Base-by-base conservation (phyloP, 805 yeast species). In the Yarrowia hollandica region DNA sequence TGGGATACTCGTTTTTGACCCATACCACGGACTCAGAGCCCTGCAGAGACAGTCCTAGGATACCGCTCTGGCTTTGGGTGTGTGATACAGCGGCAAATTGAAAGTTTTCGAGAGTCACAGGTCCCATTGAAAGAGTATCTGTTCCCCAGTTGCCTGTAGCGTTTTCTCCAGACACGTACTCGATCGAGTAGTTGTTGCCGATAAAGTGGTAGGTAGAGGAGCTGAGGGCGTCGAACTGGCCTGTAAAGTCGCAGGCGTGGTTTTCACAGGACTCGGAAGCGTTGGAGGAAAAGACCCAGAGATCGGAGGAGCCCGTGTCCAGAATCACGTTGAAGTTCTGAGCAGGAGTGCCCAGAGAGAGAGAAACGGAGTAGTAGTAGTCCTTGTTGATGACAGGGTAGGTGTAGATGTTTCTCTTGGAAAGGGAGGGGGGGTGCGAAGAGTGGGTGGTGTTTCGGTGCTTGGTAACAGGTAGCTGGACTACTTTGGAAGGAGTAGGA, bases 291-390 rank as follows among this genome's bases (percentile, higher is more conserved):
- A 60, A 74, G 28, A 84, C 80, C 86, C 87, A 84, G 41, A 84
- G 68, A 68, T 85, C 90, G 0, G 86, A 78, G 0, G 89, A 84
- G 1, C 90, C 90, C 1, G 90, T 85, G 66, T 85, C 90, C 15
- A 85, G 68, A 44, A 83, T 68, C 6, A 84, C 81, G 3, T 74
- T 74, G 4, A 85, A 73, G 8, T 73, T 68, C 65, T 84, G 84
- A 0, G 74, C 65, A 1, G 83, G 78, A 0, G 88, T 79, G 5
- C 92, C 91, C n/a, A 86, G 57, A 15, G 70, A 59, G 12, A 70
- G 65, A 25, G 67, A 62, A 7, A 42, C 16, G 5, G 50, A 42
- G 50, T 42, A 42, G 12, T 46, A 44, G 12, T 59, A 18, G 42
- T 58, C 25, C 8, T 54, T 23, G 60, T 62, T 60, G 23, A 9